phyloP scores from a whole-genome alignment of 768 basidiomycete species.

The Collybia nuda region DNA sequence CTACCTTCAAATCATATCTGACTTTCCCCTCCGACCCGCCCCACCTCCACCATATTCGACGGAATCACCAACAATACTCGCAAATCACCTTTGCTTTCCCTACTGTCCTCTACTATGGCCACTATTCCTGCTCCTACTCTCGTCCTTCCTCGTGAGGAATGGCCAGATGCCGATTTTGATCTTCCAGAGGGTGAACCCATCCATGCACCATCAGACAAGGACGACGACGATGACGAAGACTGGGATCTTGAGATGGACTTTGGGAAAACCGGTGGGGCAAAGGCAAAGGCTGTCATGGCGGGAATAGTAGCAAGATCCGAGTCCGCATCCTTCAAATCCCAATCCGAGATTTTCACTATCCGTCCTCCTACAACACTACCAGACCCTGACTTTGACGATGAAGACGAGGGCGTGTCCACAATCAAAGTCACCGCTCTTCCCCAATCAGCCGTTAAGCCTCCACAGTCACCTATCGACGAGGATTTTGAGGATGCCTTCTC shows the following conservation, averaged over 20 bases:
- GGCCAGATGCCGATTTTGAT: slow-evolving; percentile 87
- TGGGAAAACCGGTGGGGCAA: slow-evolving; percentile 54
- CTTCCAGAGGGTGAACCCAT: slow-evolving; percentile 73
- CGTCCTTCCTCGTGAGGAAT: slow-evolving; percentile 65
- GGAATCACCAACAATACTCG: background rate
- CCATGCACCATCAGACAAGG: slow-evolving; percentile 64
- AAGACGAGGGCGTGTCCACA: slow-evolving; percentile 81
- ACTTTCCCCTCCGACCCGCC: slow-evolving; percentile 14
- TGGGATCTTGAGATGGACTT: slow-evolving; percentile 83
- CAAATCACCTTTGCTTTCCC: background rate
- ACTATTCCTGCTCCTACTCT: slow-evolving; percentile 59
- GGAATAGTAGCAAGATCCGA: slow-evolving; percentile 39
- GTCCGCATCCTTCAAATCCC: slow-evolving; percentile 25
- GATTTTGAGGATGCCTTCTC: slow-evolving; percentile 85
- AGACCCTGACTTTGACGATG: slow-evolving; percentile 53
- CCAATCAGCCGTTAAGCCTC: slow-evolving; percentile 30
- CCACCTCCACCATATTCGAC: background rate
- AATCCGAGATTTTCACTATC: slow-evolving; percentile 55
- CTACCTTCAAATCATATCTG: slow-evolving; percentile 17
- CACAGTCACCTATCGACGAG: slow-evolving; percentile 56
- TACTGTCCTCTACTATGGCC: slow-evolving; percentile 39
- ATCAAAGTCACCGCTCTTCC: slow-evolving; percentile 69
- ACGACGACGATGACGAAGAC: slow-evolving; percentile 61
- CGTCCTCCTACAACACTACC: slow-evolving; percentile 58
- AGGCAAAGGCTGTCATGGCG: slow-evolving; percentile 36